Evolutionary conservation across 2,329 filamentous ascomycete genomes (phyloP).

Genomic region (Lachnellula subtilissima): DNA sequence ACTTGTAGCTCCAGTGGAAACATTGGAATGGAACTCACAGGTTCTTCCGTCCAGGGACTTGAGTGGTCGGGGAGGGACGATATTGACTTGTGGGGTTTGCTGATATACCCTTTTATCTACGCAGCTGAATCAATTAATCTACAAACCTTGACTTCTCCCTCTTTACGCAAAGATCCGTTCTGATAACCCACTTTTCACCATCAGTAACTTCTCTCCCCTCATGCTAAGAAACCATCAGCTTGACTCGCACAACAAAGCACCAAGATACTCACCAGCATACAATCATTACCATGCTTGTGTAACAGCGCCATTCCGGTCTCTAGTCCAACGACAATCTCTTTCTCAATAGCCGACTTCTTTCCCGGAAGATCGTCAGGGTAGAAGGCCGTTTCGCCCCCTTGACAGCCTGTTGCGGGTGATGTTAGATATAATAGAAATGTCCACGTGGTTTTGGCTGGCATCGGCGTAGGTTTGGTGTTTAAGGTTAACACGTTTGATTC

Average conservation of each 20-base stretch:
- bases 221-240: constrained; percentile 46
- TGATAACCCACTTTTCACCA: constrained; percentile 87
- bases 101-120: neutral
- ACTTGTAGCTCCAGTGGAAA: no score
- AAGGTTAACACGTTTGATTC: constrained; percentile 73
- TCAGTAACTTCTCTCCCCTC: constrained; percentile 74
- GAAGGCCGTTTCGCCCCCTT: constrained; percentile 88
- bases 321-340: constrained; percentile 66
- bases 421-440: constrained; percentile 86
- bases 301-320: constrained; percentile 83
- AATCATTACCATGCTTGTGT: constrained; percentile 85
- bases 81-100: no score
- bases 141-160: constrained; percentile 33
- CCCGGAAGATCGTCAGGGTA: constrained; percentile 62
- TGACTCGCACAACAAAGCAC: neutral
- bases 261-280: constrained; percentile 59
- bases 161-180: constrained; percentile 73
- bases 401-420: constrained; percentile 66
- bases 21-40: no score
- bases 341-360: constrained; percentile 40
- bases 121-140: neutral
- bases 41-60: no score
- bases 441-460: constrained; percentile 74
- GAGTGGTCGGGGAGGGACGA: no score
- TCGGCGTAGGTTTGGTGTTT: constrained; percentile 36